A percentile compares a stretch with the other conserved stretches of the same genome.
Conservation (phyloP, 2,329 filamentous ascomycete genomes). For the Cercospora sp. region DNA sequence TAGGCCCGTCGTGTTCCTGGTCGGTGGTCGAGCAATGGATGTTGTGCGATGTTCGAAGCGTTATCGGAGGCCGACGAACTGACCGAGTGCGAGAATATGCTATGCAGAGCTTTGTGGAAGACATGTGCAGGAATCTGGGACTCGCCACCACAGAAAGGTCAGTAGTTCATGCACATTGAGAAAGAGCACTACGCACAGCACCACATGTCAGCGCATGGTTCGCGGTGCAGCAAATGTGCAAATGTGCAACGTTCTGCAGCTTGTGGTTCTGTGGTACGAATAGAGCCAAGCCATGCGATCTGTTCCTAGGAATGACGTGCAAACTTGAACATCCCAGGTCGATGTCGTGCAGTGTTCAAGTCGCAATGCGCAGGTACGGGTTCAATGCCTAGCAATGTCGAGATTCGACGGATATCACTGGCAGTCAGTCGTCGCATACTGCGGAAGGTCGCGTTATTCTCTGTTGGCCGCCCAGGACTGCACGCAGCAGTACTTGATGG, state of each 20-base stretch:
- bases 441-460: background rate
- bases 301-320: background rate
- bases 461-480: background rate
- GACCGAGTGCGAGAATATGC: conserved; percentile 2
- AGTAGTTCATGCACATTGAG: background rate
- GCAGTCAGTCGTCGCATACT: background rate
- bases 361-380: background rate
- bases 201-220: background rate
- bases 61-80: background rate
- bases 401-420: background rate
- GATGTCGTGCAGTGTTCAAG: background rate
- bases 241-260: background rate
- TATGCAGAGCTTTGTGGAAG: background rate
- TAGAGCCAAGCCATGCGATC: background rate
- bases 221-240: background rate
- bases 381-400: background rate
- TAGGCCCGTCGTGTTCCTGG: background rate
- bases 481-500: background rate
- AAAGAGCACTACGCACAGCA: background rate
- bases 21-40: background rate
- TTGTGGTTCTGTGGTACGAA: background rate
- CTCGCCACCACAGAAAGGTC: background rate
- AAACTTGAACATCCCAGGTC: background rate
- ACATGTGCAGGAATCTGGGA: background rate
- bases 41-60: background rate